phyloP scores from a whole-genome alignment of 208 protist genomes.

The Porcisia deanei region DNA sequence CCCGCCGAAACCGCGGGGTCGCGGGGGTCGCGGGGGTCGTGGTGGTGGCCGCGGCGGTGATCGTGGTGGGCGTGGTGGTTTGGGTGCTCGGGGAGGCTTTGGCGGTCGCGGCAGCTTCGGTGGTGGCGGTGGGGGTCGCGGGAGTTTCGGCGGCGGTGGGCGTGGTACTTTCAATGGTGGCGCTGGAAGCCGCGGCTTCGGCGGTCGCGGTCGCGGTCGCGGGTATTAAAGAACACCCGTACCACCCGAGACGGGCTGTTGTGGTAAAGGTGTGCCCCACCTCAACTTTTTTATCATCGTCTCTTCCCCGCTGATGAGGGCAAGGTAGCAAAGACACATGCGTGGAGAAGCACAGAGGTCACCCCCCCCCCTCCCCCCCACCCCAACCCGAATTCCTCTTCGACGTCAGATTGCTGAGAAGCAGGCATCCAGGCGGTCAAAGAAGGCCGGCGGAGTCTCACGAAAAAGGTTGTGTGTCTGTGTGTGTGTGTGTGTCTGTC shows the following conservation, averaged over 20 bases:
- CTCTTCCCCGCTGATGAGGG: conserved; percentile 22
- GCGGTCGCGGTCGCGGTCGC: conserved; percentile 17
- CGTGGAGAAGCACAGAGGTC: not conserved
- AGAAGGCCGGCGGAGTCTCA: not conserved
- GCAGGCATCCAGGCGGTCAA: not conserved
- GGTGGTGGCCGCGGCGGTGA: conserved; percentile 45
- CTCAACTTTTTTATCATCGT: too few relatives aligned
- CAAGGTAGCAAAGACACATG: not conserved
- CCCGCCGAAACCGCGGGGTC: conserved; percentile 82
- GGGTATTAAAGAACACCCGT: conserved; percentile 25
- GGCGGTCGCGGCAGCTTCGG: conserved; percentile 37
- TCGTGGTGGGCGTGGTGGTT: conserved; percentile 43
- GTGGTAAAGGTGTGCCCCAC: not conserved
- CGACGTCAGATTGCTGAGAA: not conserved
- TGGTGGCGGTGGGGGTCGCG: conserved; percentile 41
- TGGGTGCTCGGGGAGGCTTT: conserved; percentile 40
- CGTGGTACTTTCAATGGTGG: conserved; percentile 27
- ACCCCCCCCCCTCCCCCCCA: too few relatives aligned
- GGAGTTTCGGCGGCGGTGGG: conserved; percentile 43
- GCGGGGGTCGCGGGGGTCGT: conserved; percentile 71
- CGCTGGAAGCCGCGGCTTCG: conserved; percentile 43
- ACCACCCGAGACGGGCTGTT: not conserved
- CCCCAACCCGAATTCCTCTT: too few relatives aligned
- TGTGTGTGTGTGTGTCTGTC: not conserved
- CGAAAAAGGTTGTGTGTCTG: not conserved